These are phyloP conservation scores for Pseudocercospora fuligena DNA, from an alignment of 2,329 filamentous ascomycete species.

Conservation along the genomic window DNA sequence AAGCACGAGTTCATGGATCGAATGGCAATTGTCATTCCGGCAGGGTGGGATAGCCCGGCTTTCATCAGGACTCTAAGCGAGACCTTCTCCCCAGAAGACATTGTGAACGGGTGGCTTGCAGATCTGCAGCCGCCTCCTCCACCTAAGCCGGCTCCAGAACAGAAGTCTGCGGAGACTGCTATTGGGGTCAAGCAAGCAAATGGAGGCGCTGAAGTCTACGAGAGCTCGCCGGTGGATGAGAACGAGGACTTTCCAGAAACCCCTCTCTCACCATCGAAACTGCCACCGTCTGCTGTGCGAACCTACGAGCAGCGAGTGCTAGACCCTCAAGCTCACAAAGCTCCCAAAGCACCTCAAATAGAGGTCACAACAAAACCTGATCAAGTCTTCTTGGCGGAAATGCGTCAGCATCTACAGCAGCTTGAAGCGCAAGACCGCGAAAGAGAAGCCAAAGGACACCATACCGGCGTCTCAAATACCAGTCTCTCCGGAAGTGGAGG, in stretches of 20 bases:
- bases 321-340: slow-evolving; percentile 40
- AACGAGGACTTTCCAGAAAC: slow-evolving; percentile 25
- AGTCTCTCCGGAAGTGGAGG: slow-evolving; percentile 26
- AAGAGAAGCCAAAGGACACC: slow-evolving; percentile 47
- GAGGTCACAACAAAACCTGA: slow-evolving; percentile 41
- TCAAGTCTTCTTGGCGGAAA: slow-evolving; percentile 42
- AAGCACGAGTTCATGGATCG: slow-evolving; percentile 63
- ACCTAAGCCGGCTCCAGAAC: slow-evolving; percentile 32
- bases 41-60: slow-evolving; percentile 98
- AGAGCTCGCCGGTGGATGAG: slow-evolving; percentile 34
- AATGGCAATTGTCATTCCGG: slow-evolving; percentile 92
- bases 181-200: slow-evolving; percentile 25
- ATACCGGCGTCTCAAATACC: slow-evolving; percentile 26
- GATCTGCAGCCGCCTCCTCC: slow-evolving; percentile 61
- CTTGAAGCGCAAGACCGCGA: slow-evolving; percentile 70
- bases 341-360: slow-evolving; percentile 36
- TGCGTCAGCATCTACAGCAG: slow-evolving; percentile 67
- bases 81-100: slow-evolving; percentile 85
- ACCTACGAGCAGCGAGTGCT: slow-evolving; percentile 39
- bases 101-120: slow-evolving; percentile 75
- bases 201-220: slow-evolving; percentile 36
- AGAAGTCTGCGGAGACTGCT: slow-evolving; percentile 26
- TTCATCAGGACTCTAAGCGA: slow-evolving; percentile 93
- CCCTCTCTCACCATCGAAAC: slow-evolving; percentile 31
- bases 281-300: slow-evolving; percentile 33